phyloP scores from a whole-genome alignment of 192 early-diverging fungal genomes.

The Oehlia diaphana region DNA sequence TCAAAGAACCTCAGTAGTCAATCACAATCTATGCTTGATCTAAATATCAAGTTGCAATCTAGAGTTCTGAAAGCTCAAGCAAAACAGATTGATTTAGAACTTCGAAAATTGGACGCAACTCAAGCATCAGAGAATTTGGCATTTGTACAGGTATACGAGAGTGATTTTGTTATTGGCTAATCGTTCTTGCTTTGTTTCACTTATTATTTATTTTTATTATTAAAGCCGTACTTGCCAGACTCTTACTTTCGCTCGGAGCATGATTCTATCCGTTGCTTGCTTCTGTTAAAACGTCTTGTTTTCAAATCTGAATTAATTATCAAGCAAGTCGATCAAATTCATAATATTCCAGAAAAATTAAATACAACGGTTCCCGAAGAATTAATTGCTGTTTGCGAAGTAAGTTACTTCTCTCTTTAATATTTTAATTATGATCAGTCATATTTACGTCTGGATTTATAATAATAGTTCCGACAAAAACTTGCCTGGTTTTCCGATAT shows the following conservation, averaged over 20 bases:
- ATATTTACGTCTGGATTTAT: neutral
- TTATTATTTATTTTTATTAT: conserved; percentile 32
- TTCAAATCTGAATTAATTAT: conserved; percentile 81
- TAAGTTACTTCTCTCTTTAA: conserved; percentile 16
- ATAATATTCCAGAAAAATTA: conserved; percentile 59
- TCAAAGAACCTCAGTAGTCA: conserved; percentile 58
- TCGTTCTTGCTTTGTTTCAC: too few relatives aligned
- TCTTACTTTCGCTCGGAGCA: conserved; percentile 80
- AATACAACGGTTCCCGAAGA: conserved; percentile 51
- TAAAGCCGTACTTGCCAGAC: conserved; percentile 80
- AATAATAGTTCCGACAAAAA: conserved; percentile 58
- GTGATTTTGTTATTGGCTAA: too few relatives aligned
- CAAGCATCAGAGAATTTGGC: conserved; percentile 79
- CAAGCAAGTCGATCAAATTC: conserved; percentile 67
- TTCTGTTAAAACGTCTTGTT: conserved; percentile 78
- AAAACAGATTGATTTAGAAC: conserved; percentile 87
- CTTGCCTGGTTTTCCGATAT: conserved; percentile 68
- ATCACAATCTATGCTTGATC: conserved; percentile 79
- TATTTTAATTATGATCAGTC: neutral
- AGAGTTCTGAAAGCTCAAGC: conserved; percentile 82
- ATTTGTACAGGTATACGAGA: conserved; percentile 39
- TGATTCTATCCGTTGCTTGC: conserved; percentile 68
- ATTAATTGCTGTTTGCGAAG: conserved; percentile 56
- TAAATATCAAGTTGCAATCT: conserved; percentile 79
- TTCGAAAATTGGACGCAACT: conserved; percentile 81